A percentile compares a stretch with the other conserved stretches of the same genome.
These are phyloP conservation scores for Malus orientalis DNA, from an alignment of 306 rosid genomes.

Conservation along the genomic window DNA sequence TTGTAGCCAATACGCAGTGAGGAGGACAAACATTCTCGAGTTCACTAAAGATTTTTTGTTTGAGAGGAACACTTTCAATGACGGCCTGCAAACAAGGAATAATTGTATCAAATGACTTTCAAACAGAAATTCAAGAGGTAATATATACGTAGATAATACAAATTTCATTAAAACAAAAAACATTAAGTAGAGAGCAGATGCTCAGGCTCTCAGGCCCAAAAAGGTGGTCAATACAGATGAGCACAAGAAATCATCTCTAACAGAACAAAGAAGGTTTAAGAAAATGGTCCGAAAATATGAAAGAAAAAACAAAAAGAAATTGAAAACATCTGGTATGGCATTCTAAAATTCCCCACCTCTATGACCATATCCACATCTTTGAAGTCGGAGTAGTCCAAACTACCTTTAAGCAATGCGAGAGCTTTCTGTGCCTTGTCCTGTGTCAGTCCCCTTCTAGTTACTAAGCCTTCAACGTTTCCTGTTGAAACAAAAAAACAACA, in stretches of 20 bases:
- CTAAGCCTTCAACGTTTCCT: slow-evolving; percentile 69
- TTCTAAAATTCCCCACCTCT: slow-evolving; percentile 46
- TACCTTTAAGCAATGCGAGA: slow-evolving; percentile 71
- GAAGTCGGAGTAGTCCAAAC: slow-evolving; percentile 71
- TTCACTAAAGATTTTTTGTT: slow-evolving; percentile 79
- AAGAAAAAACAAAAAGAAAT: neutral
- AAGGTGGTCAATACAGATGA: neutral
- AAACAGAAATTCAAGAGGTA: neutral
- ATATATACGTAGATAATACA: neutral
- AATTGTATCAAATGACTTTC: slow-evolving; percentile 10
- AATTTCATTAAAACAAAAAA: neutral
- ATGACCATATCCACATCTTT: slow-evolving; percentile 86
- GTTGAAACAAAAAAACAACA: slow-evolving; percentile 7
- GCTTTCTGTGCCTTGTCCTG: slow-evolving; percentile 57
- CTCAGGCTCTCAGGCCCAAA: too few species aligned
- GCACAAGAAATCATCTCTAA: neutral
- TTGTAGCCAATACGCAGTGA: slow-evolving; percentile 78
- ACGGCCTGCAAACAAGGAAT: slow-evolving; percentile 63
- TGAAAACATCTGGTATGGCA: neutral
- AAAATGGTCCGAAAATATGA: neutral
- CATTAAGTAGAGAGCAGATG: neutral
- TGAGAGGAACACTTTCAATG: slow-evolving; percentile 71
- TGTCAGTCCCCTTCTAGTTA: slow-evolving; percentile 57
- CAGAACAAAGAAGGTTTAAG: neutral
- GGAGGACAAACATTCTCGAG: slow-evolving; percentile 81